phyloP scores from a whole-genome alignment of 805 yeast genomes.

The Saccharomyces kudriavzevii region DNA sequence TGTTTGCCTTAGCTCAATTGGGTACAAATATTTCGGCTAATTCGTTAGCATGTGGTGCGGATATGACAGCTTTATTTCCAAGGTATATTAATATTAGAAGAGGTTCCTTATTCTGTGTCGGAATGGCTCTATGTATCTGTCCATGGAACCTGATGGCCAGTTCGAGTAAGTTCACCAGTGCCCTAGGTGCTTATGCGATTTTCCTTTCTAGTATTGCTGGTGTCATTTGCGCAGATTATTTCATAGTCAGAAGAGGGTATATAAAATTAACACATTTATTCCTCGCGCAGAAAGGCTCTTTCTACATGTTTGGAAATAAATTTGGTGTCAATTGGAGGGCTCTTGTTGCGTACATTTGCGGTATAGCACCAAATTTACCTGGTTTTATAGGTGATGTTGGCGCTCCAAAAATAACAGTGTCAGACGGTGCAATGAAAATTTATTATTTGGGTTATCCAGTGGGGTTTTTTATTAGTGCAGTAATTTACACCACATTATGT shows the following conservation, averaged over 20 bases:
- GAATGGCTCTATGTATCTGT: constrained; percentile 57
- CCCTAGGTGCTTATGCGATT: constrained; percentile 67
- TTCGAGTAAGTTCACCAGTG: constrained; percentile 63
- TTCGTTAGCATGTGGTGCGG: constrained; percentile 54
- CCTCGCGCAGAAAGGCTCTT: constrained; percentile 32
- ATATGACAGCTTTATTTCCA: constrained; percentile 49
- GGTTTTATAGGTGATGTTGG: constrained; percentile 45
- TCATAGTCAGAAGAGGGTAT: constrained; percentile 61
- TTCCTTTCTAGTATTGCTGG: constrained; percentile 78
- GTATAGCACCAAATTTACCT: constrained; percentile 34
- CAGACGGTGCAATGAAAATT: constrained; percentile 63
- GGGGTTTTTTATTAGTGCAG: constrained; percentile 57
- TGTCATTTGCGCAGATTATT: constrained; percentile 48
- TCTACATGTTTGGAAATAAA: constrained; percentile 45
- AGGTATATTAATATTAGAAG: constrained; percentile 51
- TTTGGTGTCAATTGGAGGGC: constrained; percentile 75
- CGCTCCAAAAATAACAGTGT: constrained; percentile 44
- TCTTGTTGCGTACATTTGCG: constrained; percentile 49
- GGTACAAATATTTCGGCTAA: constrained; percentile 70
- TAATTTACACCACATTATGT: constrained; percentile 47
- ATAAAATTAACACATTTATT: constrained; percentile 57
- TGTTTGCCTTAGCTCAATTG: constrained; percentile 63
- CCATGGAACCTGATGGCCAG: constrained; percentile 70
- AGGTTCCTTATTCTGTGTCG: constrained; percentile 60
- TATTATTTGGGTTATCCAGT: constrained; percentile 67